phyloP scores from a whole-genome alignment of 441 rosid genomes.

The Populus hybrid region DNA sequence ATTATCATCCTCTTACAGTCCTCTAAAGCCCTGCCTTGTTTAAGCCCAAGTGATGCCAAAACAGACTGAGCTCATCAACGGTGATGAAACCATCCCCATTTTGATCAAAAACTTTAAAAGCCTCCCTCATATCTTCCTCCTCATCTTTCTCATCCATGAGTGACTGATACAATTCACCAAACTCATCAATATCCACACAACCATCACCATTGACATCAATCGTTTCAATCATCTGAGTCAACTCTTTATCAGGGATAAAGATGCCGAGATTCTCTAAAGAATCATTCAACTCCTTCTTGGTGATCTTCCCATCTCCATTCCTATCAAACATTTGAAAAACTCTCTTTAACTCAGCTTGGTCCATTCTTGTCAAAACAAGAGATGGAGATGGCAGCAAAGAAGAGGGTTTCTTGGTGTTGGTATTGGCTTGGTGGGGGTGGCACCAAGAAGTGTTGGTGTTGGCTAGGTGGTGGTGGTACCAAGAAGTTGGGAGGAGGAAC shows the following conservation, averaged over 20 bases:
- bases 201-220: conserved; percentile 72
- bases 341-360: conserved; percentile 46
- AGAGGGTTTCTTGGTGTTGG: not conserved
- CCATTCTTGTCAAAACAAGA: conserved; percentile 36
- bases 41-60: conserved; percentile 64
- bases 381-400: not conserved
- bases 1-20: conserved; percentile 73
- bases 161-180: conserved; percentile 53
- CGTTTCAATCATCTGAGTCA: conserved; percentile 60
- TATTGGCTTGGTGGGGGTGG: too few species aligned
- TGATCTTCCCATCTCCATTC: conserved; percentile 69
- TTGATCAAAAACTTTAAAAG: conserved; percentile 81
- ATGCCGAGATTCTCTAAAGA: conserved; percentile 73
- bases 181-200: conserved; percentile 71
- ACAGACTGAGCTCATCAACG: conserved; percentile 73
- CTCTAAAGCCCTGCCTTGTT: conserved; percentile 63
- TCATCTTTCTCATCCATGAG: conserved; percentile 50
- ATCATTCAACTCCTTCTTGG: conserved; percentile 54
- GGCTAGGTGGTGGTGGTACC: conserved; percentile 24
- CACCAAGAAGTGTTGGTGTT: not conserved
- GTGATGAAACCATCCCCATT: conserved; percentile 84
- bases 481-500: conserved; percentile 38
- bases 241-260: conserved; percentile 53
- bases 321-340: conserved; percentile 76
- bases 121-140: conserved; percentile 76